These are phyloP conservation scores for Corchorus olitorius DNA, from an alignment of 345 rosid genomes.

Conservation along the genomic window DNA sequence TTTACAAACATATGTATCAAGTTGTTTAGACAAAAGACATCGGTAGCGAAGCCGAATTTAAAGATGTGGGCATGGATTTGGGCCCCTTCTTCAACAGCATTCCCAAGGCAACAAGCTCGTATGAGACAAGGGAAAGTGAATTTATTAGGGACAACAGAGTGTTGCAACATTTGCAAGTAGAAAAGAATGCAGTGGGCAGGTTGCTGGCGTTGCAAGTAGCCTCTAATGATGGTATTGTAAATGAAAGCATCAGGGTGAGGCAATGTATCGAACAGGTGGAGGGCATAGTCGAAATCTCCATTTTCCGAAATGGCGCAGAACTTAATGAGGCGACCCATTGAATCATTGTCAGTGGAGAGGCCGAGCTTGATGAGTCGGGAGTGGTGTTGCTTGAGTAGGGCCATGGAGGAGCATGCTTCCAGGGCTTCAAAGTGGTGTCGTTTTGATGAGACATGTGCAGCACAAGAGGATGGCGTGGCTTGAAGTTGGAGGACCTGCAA, in stretches of 20 bases:
- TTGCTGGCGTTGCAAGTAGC: constrained; percentile 23
- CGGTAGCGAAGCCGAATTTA: constrained; percentile 41
- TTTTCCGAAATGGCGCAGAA: constrained; percentile 28
- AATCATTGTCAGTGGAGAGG: constrained; percentile 38
- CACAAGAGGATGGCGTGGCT: neutral
- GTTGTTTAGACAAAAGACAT: constrained; percentile 33
- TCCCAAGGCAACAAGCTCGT: constrained; percentile 35
- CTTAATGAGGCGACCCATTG: constrained; percentile 42
- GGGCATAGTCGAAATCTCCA: constrained; percentile 38
- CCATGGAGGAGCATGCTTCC: constrained; percentile 40
- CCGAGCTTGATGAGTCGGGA: constrained; percentile 41
- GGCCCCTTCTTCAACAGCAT: constrained; percentile 31
- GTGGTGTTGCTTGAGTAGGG: constrained; percentile 37
- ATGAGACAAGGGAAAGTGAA: constrained; percentile 48
- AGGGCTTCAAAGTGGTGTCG: constrained; percentile 18
- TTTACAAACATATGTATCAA: constrained; percentile 50
- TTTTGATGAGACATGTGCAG: neutral
- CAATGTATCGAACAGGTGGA: constrained; percentile 37
- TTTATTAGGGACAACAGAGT: constrained; percentile 31
- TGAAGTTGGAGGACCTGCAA: constrained; percentile 9
- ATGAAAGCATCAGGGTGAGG: constrained; percentile 44
- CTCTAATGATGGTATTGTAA: constrained; percentile 39
- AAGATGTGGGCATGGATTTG: constrained; percentile 50
- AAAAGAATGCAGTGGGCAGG: constrained; percentile 32
- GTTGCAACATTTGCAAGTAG: constrained; percentile 36